A percentile compares a stretch with the other conserved stretches of the same genome.
phyloP scores from a whole-genome alignment of 768 basidiomycete species.

The Lactarius pseudohatsudake region DNA sequence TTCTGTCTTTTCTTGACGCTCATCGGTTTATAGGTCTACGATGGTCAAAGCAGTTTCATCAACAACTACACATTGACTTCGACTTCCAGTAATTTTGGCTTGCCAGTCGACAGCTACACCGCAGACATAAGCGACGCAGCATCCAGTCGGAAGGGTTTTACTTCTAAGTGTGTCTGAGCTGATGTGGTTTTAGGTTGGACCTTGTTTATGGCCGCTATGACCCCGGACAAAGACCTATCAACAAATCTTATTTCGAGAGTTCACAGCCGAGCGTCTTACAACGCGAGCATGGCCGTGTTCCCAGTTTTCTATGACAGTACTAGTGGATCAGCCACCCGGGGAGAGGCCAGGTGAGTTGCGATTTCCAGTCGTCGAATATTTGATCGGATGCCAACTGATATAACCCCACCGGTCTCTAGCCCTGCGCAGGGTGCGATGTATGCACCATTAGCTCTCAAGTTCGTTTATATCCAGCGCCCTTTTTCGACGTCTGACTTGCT shows the following conservation, averaged over 20 bases:
- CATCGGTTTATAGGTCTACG: constrained; percentile 19
- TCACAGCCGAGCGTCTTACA: constrained; percentile 15
- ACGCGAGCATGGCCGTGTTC: constrained; percentile 12
- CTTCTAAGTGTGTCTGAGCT: neutral
- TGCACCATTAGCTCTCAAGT: constrained; percentile 31
- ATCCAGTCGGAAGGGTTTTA: constrained; percentile 1
- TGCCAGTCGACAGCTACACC: constrained; percentile 14
- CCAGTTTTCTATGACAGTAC: constrained; percentile 5
- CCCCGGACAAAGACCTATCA: neutral
- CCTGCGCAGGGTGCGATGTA: constrained; percentile 31
- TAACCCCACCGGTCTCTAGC: neutral
- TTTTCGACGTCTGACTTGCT: neutral
- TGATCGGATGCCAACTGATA: neutral
- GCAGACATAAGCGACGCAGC: neutral
- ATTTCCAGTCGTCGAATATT: neutral
- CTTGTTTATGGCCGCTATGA: constrained; percentile 23
- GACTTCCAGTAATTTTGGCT: constrained; percentile 12
- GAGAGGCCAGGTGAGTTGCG: constrained; percentile 23
- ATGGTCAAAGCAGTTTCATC: constrained; percentile 13
- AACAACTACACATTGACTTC: neutral
- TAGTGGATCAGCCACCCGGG: constrained; percentile 2
- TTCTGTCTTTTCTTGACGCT: neutral
- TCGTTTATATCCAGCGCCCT: constrained; percentile 1
- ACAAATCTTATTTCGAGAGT: constrained; percentile 20
- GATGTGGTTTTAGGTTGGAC: constrained; percentile 14